These are phyloP conservation scores for Metschnikowia dekortorum DNA, from an alignment of 805 yeast genomes.

Conservation along the genomic window DNA sequence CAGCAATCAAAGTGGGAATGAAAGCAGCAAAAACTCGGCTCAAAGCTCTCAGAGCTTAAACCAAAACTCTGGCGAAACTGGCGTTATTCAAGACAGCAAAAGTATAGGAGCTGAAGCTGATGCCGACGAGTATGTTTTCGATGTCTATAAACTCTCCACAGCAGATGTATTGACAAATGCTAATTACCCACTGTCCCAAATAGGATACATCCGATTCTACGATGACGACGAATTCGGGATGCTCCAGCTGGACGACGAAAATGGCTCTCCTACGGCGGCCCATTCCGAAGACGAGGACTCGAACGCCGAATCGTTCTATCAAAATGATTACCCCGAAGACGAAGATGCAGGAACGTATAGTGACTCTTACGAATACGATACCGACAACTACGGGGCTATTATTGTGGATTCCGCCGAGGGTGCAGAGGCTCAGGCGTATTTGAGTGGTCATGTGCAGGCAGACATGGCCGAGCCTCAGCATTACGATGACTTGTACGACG, in stretches of 20 bases:
- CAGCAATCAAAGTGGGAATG: too few relatives aligned
- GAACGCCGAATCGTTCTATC: constrained; percentile 86
- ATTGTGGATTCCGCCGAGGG: constrained; percentile 12
- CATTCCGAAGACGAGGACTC: constrained; percentile 76
- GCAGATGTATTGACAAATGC: constrained; percentile 39
- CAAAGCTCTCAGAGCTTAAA: neutral
- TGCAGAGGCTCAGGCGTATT: constrained; percentile 13
- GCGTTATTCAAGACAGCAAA: too few relatives aligned
- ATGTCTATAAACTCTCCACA: constrained; percentile 53
- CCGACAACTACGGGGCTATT: constrained; percentile 12
- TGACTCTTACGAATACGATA: constrained; percentile 16
- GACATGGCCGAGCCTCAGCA: constrained; percentile 13
- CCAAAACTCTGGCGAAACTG: neutral
- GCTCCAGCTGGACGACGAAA: constrained; percentile 36
- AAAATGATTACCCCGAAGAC: constrained; percentile 93
- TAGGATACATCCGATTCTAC: constrained; percentile 51
- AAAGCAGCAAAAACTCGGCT: neutral
- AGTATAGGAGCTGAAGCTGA: neutral
- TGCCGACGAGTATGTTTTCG: constrained; percentile 75
- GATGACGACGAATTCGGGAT: constrained; percentile 51
- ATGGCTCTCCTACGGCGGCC: constrained; percentile 19
- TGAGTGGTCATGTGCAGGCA: constrained; percentile 20
- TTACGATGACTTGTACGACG: constrained; percentile 19
- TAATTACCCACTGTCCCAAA: constrained; percentile 44
- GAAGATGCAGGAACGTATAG: constrained; percentile 53